These are phyloP conservation scores for Mrakia frigida DNA, from an alignment of 768 basidiomycete genomes.

Conservation along the genomic window DNA sequence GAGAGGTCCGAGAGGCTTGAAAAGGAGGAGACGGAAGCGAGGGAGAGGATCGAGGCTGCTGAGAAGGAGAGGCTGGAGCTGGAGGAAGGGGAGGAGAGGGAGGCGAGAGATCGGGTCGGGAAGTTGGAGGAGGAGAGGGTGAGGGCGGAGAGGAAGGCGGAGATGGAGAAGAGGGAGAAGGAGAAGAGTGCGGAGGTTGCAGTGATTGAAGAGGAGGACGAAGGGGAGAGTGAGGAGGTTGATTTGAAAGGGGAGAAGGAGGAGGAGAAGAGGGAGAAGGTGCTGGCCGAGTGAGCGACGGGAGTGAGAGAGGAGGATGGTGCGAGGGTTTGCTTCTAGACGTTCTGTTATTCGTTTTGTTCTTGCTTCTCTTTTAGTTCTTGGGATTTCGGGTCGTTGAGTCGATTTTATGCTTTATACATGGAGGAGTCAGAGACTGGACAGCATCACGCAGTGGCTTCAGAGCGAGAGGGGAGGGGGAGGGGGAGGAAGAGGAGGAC, in stretches of 20 bases:
- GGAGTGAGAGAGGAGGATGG: no score
- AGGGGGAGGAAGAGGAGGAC: neutral
- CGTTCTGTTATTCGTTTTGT: no score
- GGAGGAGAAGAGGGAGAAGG: neutral
- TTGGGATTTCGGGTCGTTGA: no score
- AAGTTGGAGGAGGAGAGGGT: neutral
- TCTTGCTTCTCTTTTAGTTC: no score
- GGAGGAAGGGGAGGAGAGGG: neutral
- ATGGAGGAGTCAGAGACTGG: no score
- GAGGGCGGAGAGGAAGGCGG: neutral
- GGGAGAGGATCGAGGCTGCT: constrained; percentile 18
- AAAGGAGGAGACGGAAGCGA: constrained; percentile 29
- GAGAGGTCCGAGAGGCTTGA: constrained; percentile 27
- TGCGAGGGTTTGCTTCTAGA: no score
- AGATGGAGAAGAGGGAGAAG: neutral
- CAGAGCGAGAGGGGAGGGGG: no score
- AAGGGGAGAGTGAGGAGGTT: neutral
- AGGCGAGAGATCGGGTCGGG: neutral
- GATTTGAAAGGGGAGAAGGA: neutral
- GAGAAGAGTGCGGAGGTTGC: neutral
- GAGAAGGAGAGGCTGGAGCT: neutral
- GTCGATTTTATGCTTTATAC: no score
- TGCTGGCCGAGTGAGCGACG: no score
- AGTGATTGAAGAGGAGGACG: neutral
- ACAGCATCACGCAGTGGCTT: no score